Conservation (phyloP, 306 rosid species). For the Lithocarpus polystachyus region DNA sequence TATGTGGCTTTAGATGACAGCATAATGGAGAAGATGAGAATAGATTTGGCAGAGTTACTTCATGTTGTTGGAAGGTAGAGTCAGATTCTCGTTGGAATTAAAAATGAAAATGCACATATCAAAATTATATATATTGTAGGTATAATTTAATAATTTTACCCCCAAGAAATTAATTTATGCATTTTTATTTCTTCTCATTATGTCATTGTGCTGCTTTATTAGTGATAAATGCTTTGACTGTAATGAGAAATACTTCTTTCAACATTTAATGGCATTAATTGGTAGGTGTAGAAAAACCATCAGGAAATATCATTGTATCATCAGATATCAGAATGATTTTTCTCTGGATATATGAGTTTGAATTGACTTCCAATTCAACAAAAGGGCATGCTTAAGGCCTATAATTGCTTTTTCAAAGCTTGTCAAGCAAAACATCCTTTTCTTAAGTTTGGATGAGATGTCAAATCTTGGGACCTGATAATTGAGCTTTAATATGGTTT, state of each 20-base stretch:
- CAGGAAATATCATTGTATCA: not conserved
- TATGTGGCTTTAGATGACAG: slow-evolving; percentile 67
- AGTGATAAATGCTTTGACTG: not conserved
- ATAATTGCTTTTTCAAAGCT: not conserved
- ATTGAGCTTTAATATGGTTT: not conserved
- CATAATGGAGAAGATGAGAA: slow-evolving; percentile 73
- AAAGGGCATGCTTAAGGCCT: too few relatives aligned
- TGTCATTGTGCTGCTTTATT: not conserved
- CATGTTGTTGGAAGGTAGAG: slow-evolving; percentile 78
- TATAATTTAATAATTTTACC: not conserved
- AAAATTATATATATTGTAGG: not conserved
- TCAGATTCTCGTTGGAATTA: slow-evolving; percentile 13
- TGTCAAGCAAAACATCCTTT: not conserved
- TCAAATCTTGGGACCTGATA: not conserved
- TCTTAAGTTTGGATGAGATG: not conserved
- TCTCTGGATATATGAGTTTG: not conserved
- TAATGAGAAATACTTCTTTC: not conserved
- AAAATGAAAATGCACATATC: not conserved
- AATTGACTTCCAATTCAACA: too few relatives aligned
- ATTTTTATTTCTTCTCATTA: not conserved
- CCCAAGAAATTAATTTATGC: not conserved
- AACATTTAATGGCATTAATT: slow-evolving; percentile 5
- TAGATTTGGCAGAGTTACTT: slow-evolving; percentile 81
- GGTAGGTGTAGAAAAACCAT: too few relatives aligned
- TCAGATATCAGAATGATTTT: slow-evolving; percentile 1